Percentiles rank a stretch among this genome's conserved stretches.
Conservation (phyloP, 345 rosid genomes). For the Durio zibethinus region DNA sequence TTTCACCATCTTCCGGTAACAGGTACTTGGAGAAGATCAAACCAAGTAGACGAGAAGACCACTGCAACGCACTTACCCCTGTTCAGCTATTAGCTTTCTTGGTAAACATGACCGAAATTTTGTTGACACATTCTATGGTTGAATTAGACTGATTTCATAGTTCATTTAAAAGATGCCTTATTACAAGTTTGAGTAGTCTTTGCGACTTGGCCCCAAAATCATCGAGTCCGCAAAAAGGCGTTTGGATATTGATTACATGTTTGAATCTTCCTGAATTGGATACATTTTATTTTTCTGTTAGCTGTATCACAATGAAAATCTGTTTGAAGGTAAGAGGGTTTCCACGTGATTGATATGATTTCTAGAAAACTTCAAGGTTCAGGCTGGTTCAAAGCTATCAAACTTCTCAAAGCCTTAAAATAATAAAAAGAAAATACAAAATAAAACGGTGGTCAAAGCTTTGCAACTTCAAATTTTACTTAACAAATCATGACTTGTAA, state of each 20-base stretch:
- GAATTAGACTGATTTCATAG: constrained; percentile 20
- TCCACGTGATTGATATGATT: too few relatives aligned
- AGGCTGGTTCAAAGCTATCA: too few relatives aligned
- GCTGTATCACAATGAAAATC: neutral
- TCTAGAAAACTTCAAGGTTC: too few relatives aligned
- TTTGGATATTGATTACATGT: neutral
- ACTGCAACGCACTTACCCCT: neutral
- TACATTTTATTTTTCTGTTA: neutral
- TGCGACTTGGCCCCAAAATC: neutral
- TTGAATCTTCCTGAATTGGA: neutral
- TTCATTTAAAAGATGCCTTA: constrained; percentile 8
- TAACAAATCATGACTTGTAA: too few relatives aligned
- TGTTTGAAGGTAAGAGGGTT: too few relatives aligned
- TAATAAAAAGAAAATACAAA: too few relatives aligned
- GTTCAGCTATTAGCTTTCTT: neutral
- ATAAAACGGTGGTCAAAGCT: too few relatives aligned
- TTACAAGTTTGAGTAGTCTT: neutral
- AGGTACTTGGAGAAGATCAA: neutral
- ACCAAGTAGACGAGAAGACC: neutral
- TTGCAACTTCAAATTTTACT: too few relatives aligned
- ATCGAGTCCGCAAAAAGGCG: neutral
- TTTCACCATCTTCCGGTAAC: constrained; percentile 5
- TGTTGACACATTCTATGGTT: constrained; percentile 11
- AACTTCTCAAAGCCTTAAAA: too few relatives aligned
- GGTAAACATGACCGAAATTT: constrained; percentile 8